These are phyloP conservation scores for Elsinoe necatrix DNA, from an alignment of 2,329 filamentous ascomycete genomes.

Conservation along the genomic window DNA sequence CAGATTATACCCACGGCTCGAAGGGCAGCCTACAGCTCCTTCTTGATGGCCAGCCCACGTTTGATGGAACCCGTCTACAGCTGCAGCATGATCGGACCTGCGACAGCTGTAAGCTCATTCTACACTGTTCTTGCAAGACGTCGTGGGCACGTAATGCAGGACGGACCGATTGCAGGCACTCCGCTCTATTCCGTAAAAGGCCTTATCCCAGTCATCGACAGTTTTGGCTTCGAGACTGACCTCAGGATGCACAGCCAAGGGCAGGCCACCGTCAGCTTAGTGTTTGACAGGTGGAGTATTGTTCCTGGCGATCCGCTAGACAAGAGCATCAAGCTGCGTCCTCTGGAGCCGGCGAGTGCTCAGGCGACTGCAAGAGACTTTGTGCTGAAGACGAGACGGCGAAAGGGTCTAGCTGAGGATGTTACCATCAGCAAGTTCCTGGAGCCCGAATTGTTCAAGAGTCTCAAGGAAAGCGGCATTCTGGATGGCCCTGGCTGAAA, in stretches of 20 bases:
- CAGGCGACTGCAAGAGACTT: conserved; percentile 92
- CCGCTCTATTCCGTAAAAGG: conserved; percentile 88
- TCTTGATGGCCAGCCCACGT: conserved; percentile 91
- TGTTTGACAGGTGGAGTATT: conserved; percentile 93
- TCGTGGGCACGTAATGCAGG: conserved; percentile 86
- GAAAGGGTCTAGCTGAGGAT: conserved; percentile 92
- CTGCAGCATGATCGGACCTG: conserved; percentile 85
- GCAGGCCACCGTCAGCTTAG: conserved; percentile 77
- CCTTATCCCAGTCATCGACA: conserved; percentile 90
- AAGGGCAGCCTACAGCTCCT: conserved; percentile 87
- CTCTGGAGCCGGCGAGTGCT: conserved; percentile 77
- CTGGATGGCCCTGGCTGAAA: conserved; percentile 48
- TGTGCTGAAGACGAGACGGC: conserved; percentile 84
- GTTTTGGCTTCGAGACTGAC: conserved; percentile 96
- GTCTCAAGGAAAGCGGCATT: conserved; percentile 78
- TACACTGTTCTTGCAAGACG: conserved; percentile 88
- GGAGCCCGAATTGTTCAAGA: conserved; percentile 86
- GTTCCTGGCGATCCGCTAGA: conserved; percentile 94
- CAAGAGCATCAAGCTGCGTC: conserved; percentile 69
- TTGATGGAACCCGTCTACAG: conserved; percentile 96
- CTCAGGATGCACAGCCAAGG: conserved; percentile 93
- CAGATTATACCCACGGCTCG: conserved; percentile 95
- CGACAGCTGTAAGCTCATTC: conserved; percentile 76
- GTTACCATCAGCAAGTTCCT: conserved; percentile 93
- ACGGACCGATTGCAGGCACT: conserved; percentile 87